phyloP scores from a whole-genome alignment of 129 eudicot species.

The Lactuca sativa region DNA sequence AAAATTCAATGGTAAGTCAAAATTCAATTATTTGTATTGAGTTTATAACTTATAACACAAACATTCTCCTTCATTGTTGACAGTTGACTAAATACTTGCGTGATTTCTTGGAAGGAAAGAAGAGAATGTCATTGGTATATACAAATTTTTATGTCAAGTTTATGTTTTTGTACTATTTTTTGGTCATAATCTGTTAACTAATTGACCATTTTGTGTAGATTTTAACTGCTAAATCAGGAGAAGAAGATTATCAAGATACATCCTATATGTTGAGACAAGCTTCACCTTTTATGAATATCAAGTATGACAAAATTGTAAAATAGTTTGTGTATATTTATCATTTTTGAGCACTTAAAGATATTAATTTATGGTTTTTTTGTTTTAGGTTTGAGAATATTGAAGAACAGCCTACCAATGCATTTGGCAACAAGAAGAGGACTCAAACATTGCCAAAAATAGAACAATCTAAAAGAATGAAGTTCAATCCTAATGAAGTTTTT shows the following conservation, averaged over 20 bases:
- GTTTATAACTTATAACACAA: slow-evolving; percentile 21
- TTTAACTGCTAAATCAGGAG: slow-evolving; percentile 79
- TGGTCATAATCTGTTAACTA: slow-evolving; percentile 1
- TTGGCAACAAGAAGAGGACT: slow-evolving; percentile 55
- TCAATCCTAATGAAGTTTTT: slow-evolving; percentile 35
- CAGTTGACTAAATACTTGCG: slow-evolving; percentile 82
- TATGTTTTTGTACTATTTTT: background rate
- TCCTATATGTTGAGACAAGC: slow-evolving; percentile 83
- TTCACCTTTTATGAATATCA: slow-evolving; percentile 75
- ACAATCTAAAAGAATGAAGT: slow-evolving; percentile 59
- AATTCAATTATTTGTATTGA: background rate
- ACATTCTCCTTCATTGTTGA: slow-evolving; percentile 15
- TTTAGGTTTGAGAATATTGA: slow-evolving; percentile 62
- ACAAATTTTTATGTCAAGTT: background rate
- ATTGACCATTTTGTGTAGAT: slow-evolving; percentile 45
- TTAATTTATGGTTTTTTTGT: background rate
- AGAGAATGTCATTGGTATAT: slow-evolving; percentile 82
- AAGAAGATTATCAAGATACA: slow-evolving; percentile 77
- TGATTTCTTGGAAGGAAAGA: slow-evolving; percentile 87
- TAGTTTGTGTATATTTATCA: background rate
- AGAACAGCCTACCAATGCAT: slow-evolving; percentile 39
- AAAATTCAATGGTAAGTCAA: slow-evolving; percentile 65
- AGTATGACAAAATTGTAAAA: slow-evolving; percentile 33
- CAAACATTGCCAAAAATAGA: slow-evolving; percentile 50
- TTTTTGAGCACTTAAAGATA: slow-evolving; percentile 12